These are phyloP conservation scores for Nemania serpens DNA, from an alignment of 2,329 filamentous ascomycete species.

Conservation along the genomic window DNA sequence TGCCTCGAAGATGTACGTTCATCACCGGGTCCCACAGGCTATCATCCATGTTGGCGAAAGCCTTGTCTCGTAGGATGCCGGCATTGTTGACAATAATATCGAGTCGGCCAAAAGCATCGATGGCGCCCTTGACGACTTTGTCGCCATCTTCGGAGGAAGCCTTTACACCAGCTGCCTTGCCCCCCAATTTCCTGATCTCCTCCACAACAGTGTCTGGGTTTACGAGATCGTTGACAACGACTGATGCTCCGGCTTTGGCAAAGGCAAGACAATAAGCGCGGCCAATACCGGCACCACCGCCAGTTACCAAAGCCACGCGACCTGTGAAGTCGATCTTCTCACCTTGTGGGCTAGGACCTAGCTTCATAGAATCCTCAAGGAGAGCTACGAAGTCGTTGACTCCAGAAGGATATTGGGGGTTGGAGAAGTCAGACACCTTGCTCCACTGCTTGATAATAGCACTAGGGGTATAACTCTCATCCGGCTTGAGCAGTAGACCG, in stretches of 20 bases:
- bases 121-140: conserved; percentile 85
- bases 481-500: conserved; percentile 87
- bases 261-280: conserved; percentile 89
- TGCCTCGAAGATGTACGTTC: conserved; percentile 90
- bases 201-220: conserved; percentile 89
- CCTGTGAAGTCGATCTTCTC: conserved; percentile 80
- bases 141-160: conserved; percentile 93
- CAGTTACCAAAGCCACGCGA: conserved; percentile 85
- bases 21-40: conserved; percentile 89
- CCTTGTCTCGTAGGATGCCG: conserved; percentile 96
- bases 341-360: conserved; percentile 72
- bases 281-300: conserved; percentile 87
- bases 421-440: conserved; percentile 82
- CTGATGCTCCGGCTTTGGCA: conserved; percentile 78
- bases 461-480: conserved; percentile 84
- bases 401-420: conserved; percentile 80
- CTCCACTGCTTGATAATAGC: conserved; percentile 90
- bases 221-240: conserved; percentile 95
- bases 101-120: conserved; percentile 90
- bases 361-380: conserved; percentile 80
- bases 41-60: conserved; percentile 97
- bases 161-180: conserved; percentile 90
- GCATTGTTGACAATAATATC: conserved; percentile 98
- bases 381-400: conserved; percentile 86
- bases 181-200: conserved; percentile 89